Conservation (phyloP, 2,329 filamentous ascomycete species). For the Fusarium sp. region DNA sequence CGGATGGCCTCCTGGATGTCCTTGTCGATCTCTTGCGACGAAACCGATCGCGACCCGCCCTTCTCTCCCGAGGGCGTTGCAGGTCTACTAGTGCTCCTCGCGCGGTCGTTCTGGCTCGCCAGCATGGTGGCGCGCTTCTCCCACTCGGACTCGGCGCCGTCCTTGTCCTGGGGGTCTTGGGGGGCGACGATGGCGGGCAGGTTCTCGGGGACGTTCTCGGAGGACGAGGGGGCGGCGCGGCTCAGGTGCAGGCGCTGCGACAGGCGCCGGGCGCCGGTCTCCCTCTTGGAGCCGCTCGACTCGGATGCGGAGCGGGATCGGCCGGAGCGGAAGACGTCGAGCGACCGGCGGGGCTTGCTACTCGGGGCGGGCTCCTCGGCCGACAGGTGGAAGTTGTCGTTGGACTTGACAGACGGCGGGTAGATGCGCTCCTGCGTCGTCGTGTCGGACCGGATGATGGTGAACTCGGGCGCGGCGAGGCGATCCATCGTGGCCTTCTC, state of each 20-base stretch:
- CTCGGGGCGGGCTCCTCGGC: slow-evolving; percentile 46
- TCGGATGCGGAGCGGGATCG: slow-evolving; percentile 67
- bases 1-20: slow-evolving; percentile 97
- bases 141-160: slow-evolving; percentile 80
- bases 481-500: slow-evolving; percentile 57
- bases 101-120: slow-evolving; percentile 74
- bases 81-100: slow-evolving; percentile 58
- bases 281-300: slow-evolving; percentile 56
- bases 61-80: slow-evolving; percentile 54
- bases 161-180: slow-evolving; percentile 62
- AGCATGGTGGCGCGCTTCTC: slow-evolving; percentile 94
- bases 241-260: slow-evolving; percentile 81
- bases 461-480: slow-evolving; percentile 76
- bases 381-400: slow-evolving; percentile 53
- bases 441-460: slow-evolving; percentile 89
- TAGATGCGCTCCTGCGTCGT: slow-evolving; percentile 83
- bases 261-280: slow-evolving; percentile 63
- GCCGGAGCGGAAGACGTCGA: slow-evolving; percentile 62
- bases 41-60: slow-evolving; percentile 53
- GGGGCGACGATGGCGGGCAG: slow-evolving; percentile 79
- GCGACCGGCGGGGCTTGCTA: slow-evolving; percentile 58
- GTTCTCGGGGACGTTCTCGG: slow-evolving; percentile 83
- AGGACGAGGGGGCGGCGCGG: slow-evolving; percentile 74
- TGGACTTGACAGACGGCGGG: slow-evolving; percentile 67
- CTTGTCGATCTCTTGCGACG: slow-evolving; percentile 70